A percentile compares a stretch with the other conserved stretches of the same genome.
Evolutionary conservation across 1,139 yeast genomes (phyloP).

Genomic region (Wickerhamomyces sp.): DNA sequence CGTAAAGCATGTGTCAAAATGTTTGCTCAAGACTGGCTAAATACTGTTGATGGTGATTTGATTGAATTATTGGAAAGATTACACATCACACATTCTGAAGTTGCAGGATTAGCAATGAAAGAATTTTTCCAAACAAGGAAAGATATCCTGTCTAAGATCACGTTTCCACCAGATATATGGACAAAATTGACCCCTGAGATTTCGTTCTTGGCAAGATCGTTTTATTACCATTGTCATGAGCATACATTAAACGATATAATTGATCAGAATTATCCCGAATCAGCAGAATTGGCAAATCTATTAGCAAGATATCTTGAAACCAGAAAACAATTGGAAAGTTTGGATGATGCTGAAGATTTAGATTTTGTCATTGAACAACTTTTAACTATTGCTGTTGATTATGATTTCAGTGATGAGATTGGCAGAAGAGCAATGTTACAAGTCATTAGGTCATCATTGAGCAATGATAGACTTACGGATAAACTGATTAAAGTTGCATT

Average conservation of each 20-base stretch:
- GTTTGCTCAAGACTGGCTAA: slow-evolving; percentile 71
- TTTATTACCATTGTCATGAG: slow-evolving; percentile 58
- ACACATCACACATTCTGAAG: slow-evolving; percentile 58
- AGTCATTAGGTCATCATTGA: slow-evolving; percentile 57
- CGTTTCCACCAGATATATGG: slow-evolving; percentile 63
- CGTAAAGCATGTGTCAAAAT: slow-evolving; percentile 66
- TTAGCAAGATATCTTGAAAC: slow-evolving; percentile 47
- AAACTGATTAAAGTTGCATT: slow-evolving; percentile 52
- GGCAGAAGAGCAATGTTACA: slow-evolving; percentile 83
- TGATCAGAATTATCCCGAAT: slow-evolving; percentile 76
- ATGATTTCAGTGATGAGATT: slow-evolving; percentile 87
- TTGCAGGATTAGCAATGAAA: slow-evolving; percentile 64
- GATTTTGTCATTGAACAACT: slow-evolving; percentile 78
- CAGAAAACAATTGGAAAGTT: slow-evolving; percentile 34
- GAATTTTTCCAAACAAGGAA: slow-evolving; percentile 56
- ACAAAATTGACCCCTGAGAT: slow-evolving; percentile 66
- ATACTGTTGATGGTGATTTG: slow-evolving; percentile 62
- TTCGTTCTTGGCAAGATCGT: slow-evolving; percentile 65
- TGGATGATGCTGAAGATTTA: slow-evolving; percentile 47
- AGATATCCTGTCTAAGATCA: slow-evolving; percentile 54
- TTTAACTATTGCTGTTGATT: slow-evolving; percentile 58
- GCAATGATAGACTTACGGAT: slow-evolving; percentile 51
- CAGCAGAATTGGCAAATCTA: slow-evolving; percentile 62
- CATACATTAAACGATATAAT: slow-evolving; percentile 49
- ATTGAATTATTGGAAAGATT: slow-evolving; percentile 65